phyloP scores from a whole-genome alignment of 768 basidiomycete species.

The Vararia minispora region DNA sequence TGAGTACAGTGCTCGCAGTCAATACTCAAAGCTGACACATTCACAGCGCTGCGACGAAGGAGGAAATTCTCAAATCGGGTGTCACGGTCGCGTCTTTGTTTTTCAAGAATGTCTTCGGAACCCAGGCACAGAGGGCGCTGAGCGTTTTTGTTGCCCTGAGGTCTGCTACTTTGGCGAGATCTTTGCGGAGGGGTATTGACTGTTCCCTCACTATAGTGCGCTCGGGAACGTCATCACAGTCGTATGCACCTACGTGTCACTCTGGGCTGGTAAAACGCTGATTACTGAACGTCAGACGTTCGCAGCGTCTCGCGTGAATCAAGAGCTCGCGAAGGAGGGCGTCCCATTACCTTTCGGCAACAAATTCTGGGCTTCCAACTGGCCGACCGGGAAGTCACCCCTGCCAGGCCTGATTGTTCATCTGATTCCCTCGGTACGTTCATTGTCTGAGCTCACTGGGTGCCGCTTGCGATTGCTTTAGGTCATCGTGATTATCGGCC shows the following conservation, averaged over 20 bases:
- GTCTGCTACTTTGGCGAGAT: slow-evolving; percentile 18
- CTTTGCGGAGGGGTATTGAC: neutral
- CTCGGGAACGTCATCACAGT: slow-evolving; percentile 6
- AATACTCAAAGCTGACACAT: neutral
- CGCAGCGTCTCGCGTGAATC: slow-evolving; percentile 39
- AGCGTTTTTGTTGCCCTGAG: slow-evolving; percentile 48
- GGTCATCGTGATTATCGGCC: slow-evolving; percentile 43
- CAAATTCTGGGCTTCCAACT: slow-evolving; percentile 50
- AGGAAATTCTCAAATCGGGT: slow-evolving; percentile 35
- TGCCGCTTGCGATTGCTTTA: slow-evolving; percentile 9
- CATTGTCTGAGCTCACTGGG: neutral
- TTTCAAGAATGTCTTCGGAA: slow-evolving; percentile 48
- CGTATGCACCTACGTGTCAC: neutral
- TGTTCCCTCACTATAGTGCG: neutral
- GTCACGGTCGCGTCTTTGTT: slow-evolving; percentile 52
- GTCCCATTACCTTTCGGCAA: slow-evolving; percentile 51
- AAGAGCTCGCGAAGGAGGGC: slow-evolving; percentile 54
- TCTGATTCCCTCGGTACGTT: slow-evolving; percentile 36
- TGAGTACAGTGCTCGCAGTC: slow-evolving; percentile 14
- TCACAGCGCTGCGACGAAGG: slow-evolving; percentile 31
- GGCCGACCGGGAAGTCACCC: slow-evolving; percentile 47
- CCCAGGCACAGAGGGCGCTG: slow-evolving; percentile 39
- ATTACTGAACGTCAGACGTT: slow-evolving; percentile 28
- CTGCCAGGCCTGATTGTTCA: slow-evolving; percentile 46
- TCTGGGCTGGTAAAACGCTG: neutral